Conservation (phyloP, 1,284 basidiomycete species). For the Stygiomarasmius scandens region DNA sequence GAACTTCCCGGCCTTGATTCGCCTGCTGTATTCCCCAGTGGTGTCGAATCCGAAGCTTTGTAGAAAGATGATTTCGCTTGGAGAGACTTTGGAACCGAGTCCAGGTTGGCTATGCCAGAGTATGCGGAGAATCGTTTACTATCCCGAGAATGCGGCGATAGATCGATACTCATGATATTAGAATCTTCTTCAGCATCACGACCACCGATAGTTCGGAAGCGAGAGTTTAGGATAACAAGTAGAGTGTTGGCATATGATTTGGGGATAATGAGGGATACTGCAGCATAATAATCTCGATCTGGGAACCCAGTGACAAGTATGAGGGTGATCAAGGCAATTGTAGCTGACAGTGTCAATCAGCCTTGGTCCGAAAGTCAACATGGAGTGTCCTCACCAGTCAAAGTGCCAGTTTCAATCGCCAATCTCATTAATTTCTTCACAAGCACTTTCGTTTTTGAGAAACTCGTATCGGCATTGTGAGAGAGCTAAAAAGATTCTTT, state of each 20-base stretch:
- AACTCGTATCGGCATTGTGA: slow-evolving; percentile 26
- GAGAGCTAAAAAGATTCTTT: slow-evolving; percentile 22
- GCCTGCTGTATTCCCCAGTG: too few relatives aligned
- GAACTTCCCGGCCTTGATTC: too few relatives aligned
- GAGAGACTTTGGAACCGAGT: too few relatives aligned
- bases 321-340: slow-evolving; percentile 28
- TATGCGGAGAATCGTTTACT: too few relatives aligned
- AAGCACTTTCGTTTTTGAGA: slow-evolving; percentile 25
- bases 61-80: too few relatives aligned
- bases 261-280: slow-evolving; percentile 27
- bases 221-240: slow-evolving; percentile 30
- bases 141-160: too few relatives aligned
- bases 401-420: slow-evolving; percentile 30
- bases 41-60: too few relatives aligned
- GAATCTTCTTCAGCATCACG: slow-evolving; percentile 4
- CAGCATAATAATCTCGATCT: slow-evolving; percentile 20
- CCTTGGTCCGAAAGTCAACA: not conserved
- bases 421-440: slow-evolving; percentile 30
- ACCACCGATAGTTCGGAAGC: slow-evolving; percentile 22
- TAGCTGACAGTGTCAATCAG: slow-evolving; percentile 16
- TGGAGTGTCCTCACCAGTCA: slow-evolving; percentile 24
- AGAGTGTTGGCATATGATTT: slow-evolving; percentile 34
- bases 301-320: slow-evolving; percentile 27
- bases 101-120: too few relatives aligned
- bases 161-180: too few relatives aligned